Percentiles rank a stretch among this genome's conserved stretches.
Conservation (phyloP, 768 basidiomycete genomes). For the Candolleomyces aberdarensis region DNA sequence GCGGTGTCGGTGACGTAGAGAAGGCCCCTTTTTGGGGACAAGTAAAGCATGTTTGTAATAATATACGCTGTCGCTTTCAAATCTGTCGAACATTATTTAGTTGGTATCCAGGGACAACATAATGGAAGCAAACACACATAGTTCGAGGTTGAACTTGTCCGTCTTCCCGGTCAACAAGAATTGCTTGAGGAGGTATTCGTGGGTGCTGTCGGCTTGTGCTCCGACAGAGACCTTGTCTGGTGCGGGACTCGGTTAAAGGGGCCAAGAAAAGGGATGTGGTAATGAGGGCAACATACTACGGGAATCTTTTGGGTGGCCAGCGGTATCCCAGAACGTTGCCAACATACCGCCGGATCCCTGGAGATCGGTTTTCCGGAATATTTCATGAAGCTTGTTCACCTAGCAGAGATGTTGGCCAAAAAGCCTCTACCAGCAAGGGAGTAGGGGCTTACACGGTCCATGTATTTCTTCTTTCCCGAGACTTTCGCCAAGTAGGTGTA, state of each 20-base stretch:
- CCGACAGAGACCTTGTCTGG: slow-evolving; percentile 56
- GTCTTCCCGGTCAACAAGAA: slow-evolving; percentile 63
- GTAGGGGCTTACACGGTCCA: slow-evolving; percentile 43
- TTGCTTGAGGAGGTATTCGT: slow-evolving; percentile 76
- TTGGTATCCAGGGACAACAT: not conserved
- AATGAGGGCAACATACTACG: too few species aligned
- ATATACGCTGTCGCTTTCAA: slow-evolving; percentile 60
- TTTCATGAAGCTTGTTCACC: slow-evolving; percentile 47
- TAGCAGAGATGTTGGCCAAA: slow-evolving; percentile 16
- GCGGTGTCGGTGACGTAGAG: slow-evolving; percentile 64
- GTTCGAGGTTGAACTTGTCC: slow-evolving; percentile 57
- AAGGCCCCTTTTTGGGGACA: slow-evolving; percentile 61
- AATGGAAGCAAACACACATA: slow-evolving; percentile 49
- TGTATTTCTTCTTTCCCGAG: slow-evolving; percentile 66
- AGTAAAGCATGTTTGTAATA: slow-evolving; percentile 60
- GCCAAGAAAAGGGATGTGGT: too few species aligned
- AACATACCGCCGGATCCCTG: slow-evolving; percentile 57
- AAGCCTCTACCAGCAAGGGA: not conserved
- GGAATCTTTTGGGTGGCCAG: too few species aligned
- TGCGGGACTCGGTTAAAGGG: not conserved
- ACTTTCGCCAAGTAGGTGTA: slow-evolving; percentile 79
- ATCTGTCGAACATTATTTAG: slow-evolving; percentile 35
- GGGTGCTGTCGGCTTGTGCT: slow-evolving; percentile 66
- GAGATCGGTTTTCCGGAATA: slow-evolving; percentile 46
- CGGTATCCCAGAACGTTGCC: slow-evolving; percentile 55